phyloP scores from a whole-genome alignment of 306 rosid species.

The Fagus sylvatica region DNA sequence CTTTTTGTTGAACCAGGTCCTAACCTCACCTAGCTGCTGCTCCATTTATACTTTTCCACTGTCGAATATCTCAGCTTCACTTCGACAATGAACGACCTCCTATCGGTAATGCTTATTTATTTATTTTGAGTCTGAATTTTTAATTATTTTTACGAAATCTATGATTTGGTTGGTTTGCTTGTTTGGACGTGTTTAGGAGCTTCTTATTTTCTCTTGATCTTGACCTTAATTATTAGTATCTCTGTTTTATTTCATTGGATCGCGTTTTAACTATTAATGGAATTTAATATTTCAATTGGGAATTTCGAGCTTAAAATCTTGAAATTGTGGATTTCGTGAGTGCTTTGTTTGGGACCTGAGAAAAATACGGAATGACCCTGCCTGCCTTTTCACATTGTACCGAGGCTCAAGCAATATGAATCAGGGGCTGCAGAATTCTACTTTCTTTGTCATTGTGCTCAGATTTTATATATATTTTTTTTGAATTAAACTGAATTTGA shows the following conservation, averaged over 20 bases:
- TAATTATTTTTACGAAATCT: not conserved
- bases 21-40: slow-evolving; percentile 25
- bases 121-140: not conserved
- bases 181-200: slow-evolving; percentile 25
- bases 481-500: not conserved
- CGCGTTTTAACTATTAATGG: not conserved
- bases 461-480: too few species aligned
- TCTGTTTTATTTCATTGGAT: slow-evolving; percentile 10
- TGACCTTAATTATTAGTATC: not conserved
- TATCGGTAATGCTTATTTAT: slow-evolving; percentile 48
- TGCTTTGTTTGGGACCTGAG: not conserved
- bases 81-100: slow-evolving; percentile 85
- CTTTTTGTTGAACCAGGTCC: slow-evolving; percentile 52
- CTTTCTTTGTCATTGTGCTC: not conserved
- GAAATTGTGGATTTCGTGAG: not conserved
- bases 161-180: slow-evolving; percentile 9
- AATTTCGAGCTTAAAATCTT: not conserved
- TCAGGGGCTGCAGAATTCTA: not conserved
- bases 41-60: not conserved
- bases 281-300: slow-evolving; percentile 5
- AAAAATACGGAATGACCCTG: not conserved
- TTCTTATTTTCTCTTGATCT: slow-evolving; percentile 43
- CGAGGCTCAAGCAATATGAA: not conserved
- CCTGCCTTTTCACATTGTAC: not conserved
- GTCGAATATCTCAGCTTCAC: slow-evolving; percentile 29